A percentile compares a stretch with the other conserved stretches of the same genome.
Evolutionary conservation across 2,329 filamentous ascomycete species (phyloP).

Genomic region (Colletotrichum magnum): DNA sequence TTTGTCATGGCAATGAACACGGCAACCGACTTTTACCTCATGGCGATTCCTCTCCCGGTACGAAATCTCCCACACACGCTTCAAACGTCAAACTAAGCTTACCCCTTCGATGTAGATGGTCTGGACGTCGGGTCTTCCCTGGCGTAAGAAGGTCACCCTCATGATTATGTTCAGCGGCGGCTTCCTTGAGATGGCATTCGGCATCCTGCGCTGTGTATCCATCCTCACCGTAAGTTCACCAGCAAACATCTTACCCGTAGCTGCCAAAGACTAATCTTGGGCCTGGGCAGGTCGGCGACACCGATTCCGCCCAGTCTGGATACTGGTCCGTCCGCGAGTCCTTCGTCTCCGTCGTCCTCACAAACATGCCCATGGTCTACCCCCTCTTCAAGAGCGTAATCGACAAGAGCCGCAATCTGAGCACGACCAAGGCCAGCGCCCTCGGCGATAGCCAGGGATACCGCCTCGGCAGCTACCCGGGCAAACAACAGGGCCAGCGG

Average conservation of each 20-base stretch:
- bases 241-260: not conserved
- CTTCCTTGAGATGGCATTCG: constrained; percentile 35
- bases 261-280: not conserved
- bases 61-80: not conserved
- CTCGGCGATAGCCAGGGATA: constrained; percentile 24
- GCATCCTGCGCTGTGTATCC: constrained; percentile 33
- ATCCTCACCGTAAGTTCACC: constrained; percentile 26
- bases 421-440: constrained; percentile 21
- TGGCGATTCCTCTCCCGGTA: constrained; percentile 30
- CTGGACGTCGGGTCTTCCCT: constrained; percentile 29
- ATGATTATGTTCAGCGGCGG: constrained; percentile 38
- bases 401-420: constrained; percentile 42
- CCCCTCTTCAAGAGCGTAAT: constrained; percentile 48
- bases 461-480: constrained; percentile 29
- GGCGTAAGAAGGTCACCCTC: constrained; percentile 31
- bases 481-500: not conserved
- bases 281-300: constrained; percentile 45
- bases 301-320: constrained; percentile 49
- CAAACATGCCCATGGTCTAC: constrained; percentile 57
- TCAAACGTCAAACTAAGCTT: not conserved
- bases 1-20: constrained; percentile 38
- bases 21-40: constrained; percentile 26
- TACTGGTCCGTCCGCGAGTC: constrained; percentile 58
- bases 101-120: constrained; percentile 2
- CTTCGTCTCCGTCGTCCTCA: constrained; percentile 56